Base-by-base conservation (phyloP, 371 early-diverging fungal species). In the Coemansia sp. region DNA sequence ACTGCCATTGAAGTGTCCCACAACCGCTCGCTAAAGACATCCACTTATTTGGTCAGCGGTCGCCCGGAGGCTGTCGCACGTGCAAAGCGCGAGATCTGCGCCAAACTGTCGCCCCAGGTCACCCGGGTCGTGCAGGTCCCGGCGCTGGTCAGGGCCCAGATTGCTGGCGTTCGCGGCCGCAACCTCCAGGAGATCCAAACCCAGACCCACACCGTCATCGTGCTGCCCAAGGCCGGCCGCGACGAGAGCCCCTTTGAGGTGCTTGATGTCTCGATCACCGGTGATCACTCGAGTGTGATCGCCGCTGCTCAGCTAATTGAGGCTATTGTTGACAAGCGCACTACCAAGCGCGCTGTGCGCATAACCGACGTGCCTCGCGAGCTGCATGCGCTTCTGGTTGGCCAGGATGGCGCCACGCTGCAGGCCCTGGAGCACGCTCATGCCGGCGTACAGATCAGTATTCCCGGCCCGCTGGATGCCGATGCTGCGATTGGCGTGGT, bases 1-100 rank as follows among this genome's bases (percentile, higher is more conserved):
- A 93, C 94, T n/a, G 84, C 86, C 23, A 94, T 96, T 67, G 94
- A 96, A 61, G 86, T 91, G 21, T 93, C 94, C 47, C 90, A 90
- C 56, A 90, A 92, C 82, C 84, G 86, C 37, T 85, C 86, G 52
- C 84, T 87, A 30, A 87, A 89, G 23, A 89, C 89, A n/a, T 86
- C 91, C 40, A 94, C 93, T 30, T 92, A 93, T 67, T 75, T 94
- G 48, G 88, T 97, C 79, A 88, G 88, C 73, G 96, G 97, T 59
- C 85, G 87, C 44, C 82, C 89, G 21, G 88, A 89, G 30, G 87
- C 86, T 56, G 93, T 95, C 12, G 86, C 88, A 63, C 86, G 84
- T 65, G 93, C 96, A 14, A 91, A 90, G 71, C 88, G 90, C 44
- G 93, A 93, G 57, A 79, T 96, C 28, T 80, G 88, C 63, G 78